These are phyloP conservation scores for Cruciata laevipes DNA, from an alignment of 257 asterid genomes.

Conservation along the genomic window DNA sequence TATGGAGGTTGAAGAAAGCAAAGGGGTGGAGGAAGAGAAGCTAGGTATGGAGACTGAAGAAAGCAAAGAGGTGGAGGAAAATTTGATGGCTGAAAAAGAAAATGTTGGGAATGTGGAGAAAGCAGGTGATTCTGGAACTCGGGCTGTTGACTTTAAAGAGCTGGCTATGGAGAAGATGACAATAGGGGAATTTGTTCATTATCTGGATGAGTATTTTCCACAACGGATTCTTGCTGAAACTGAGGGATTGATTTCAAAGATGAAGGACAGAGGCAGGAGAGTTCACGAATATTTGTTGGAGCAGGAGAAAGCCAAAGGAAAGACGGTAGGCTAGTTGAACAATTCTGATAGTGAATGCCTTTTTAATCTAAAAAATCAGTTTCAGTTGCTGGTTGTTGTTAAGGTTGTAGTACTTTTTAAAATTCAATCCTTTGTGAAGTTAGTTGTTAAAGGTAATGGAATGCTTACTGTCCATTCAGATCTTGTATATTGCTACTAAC, in stretches of 20 bases:
- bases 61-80: too few species aligned
- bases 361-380: not conserved
- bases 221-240: conserved; percentile 54
- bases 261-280: conserved; percentile 51
- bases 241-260: conserved; percentile 51
- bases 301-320: conserved; percentile 35
- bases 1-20: too few species aligned
- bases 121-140: conserved; percentile 31
- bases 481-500: not conserved
- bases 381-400: not conserved
- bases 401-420: not conserved
- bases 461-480: not conserved
- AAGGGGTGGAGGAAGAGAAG: conserved; percentile 6
- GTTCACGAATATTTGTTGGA: conserved; percentile 45
- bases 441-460: not conserved
- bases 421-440: not conserved
- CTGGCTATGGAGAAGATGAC: conserved; percentile 55
- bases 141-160: conserved; percentile 14
- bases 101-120: conserved; percentile 14
- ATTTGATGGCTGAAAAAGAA: conserved; percentile 6
- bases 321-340: conserved; percentile 1
- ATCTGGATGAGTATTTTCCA: conserved; percentile 45
- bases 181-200: conserved; percentile 60
- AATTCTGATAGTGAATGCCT: not conserved
- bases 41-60: not conserved